These are phyloP conservation scores for Pulveroboletus sp. DNA, from an alignment of 768 basidiomycete species.

Conservation along the genomic window DNA sequence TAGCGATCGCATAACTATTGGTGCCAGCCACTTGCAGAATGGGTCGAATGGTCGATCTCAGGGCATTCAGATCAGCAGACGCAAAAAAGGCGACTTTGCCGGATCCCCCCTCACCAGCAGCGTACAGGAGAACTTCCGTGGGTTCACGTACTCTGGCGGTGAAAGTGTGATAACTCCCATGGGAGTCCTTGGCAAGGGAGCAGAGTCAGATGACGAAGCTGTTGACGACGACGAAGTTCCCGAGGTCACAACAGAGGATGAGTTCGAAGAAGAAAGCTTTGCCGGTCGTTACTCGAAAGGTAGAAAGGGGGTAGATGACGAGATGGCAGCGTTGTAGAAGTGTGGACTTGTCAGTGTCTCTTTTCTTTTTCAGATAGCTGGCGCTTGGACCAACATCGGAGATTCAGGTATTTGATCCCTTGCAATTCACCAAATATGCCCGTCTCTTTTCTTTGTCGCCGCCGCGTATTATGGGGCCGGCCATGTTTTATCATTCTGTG, in stretches of 20 bases:
- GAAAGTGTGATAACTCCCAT: conserved; percentile 57
- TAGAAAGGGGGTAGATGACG: conserved; percentile 43
- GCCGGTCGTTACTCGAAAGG: conserved; percentile 70
- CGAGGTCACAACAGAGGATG: conserved; percentile 68
- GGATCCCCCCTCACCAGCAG: conserved; percentile 82
- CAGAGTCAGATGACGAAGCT: conserved; percentile 35
- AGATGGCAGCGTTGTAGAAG: conserved; percentile 19
- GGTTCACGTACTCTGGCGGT: conserved; percentile 85
- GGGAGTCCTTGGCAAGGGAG: conserved; percentile 35
- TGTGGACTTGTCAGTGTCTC: conserved; percentile 10
- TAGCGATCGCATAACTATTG: conserved; percentile 40
- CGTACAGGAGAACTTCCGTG: conserved; percentile 95
- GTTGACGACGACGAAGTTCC: conserved; percentile 50
- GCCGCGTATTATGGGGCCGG: conserved; percentile 6
- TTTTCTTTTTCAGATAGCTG: conserved; percentile 8
- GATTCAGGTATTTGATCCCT: conserved; percentile 14
- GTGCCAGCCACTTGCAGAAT: conserved; percentile 9
- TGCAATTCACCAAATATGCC: conserved; percentile 4
- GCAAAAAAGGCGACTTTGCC: conserved; percentile 41
- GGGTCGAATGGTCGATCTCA: conserved; percentile 24
- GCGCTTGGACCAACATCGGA: conserved; percentile 23
- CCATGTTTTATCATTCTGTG: conserved; percentile 3
- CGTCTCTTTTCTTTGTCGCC: conserved; percentile 6
- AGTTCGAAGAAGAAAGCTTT: conserved; percentile 60
- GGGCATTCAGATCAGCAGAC: conserved; percentile 52